Evolutionary conservation across 805 yeast genomes (phyloP), one percentile per base, ranked within the genome.

Genomic region (Diddensiella transvaalensis): DNA sequence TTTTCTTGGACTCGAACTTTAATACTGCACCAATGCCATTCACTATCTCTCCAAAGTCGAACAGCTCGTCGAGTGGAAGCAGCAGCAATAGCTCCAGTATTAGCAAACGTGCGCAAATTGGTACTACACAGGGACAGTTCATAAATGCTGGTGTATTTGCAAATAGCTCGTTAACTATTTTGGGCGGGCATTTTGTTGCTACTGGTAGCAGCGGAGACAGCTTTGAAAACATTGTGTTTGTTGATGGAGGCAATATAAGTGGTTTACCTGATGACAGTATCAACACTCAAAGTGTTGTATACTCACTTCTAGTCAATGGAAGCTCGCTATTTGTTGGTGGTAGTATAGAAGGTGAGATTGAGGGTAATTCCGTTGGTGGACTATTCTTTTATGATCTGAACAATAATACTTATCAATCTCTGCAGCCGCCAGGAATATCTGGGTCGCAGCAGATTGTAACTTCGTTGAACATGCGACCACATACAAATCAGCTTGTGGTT

Each of bases 161-260:
- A 41, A 83, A 85, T 60, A 68, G 68, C 10, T 61, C 81, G 0
- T 51, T 74, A 8, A 67, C 81, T 36, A 75, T 77, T 0, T 64
- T 85, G 42, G 89, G 86, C 5, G 93, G 91, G 18, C 63, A 67
- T 2, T 81, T 83, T 58, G 61, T 58, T 5, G 71, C 72, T 4
- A 35, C 36, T n/a, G 50, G 61, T 30, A 53, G 62, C 3, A 57
- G 57, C 3, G 62, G 58, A 8, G 51, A 61, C 0, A 39, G 47
- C 4, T 67, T 63, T 11, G 32, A 52, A 19, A 59, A 65, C 30
- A 47, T 71, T 11, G 53, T 67, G 13, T 51, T 70, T 18, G 48
- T 60, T 15, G 58, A 65, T 56, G 60, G 57, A 22, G 57, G n/a
- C 40, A 60, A 24, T 5, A 54, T 52, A 3, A 47, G 48, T 10